A percentile compares a stretch with the other conserved stretches of the same genome.
phyloP scores from a whole-genome alignment of 306 rosid genomes.

The Castanopsis chinensis region DNA sequence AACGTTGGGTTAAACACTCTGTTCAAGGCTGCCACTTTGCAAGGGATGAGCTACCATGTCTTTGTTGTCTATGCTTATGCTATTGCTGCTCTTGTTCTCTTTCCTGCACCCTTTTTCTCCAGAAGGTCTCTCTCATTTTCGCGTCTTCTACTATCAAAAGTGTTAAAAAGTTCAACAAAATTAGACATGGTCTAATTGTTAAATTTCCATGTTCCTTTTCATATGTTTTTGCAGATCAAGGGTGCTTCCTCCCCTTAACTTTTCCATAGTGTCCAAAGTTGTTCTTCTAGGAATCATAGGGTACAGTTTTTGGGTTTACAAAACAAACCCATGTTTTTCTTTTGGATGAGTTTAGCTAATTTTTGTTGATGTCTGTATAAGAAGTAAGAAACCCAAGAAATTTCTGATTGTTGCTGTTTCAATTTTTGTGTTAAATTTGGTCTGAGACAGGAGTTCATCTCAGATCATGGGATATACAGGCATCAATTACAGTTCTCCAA shows the following conservation, averaged over 20 bases:
- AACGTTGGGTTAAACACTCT: slow-evolving; percentile 73
- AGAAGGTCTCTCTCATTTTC: slow-evolving; percentile 35
- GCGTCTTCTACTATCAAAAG: background rate
- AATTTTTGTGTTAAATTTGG: background rate
- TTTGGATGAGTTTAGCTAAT: background rate
- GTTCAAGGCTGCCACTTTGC: slow-evolving; percentile 74
- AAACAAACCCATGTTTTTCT: too few species aligned
- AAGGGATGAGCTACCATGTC: slow-evolving; percentile 77
- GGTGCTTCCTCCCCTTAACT: slow-evolving; percentile 66
- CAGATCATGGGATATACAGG: slow-evolving; percentile 93
- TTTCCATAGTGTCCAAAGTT: slow-evolving; percentile 54
- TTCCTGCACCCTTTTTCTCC: slow-evolving; percentile 63
- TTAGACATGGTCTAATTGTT: background rate
- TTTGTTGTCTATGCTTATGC: slow-evolving; percentile 73
- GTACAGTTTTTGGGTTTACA: slow-evolving; percentile 19
- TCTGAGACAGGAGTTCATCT: slow-evolving; percentile 58
- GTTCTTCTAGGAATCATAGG: slow-evolving; percentile 74
- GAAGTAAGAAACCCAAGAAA: background rate
- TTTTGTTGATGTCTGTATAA: background rate
- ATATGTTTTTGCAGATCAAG: slow-evolving; percentile 42
- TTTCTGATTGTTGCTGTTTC: background rate
- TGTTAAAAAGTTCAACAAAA: background rate
- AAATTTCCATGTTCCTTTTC: slow-evolving; percentile 1
- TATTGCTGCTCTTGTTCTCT: slow-evolving; percentile 57
- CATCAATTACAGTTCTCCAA: slow-evolving; percentile 80